Evolutionary conservation across 169 alveolate species (phyloP).

Genomic region (Plasmodium malariae): DNA sequence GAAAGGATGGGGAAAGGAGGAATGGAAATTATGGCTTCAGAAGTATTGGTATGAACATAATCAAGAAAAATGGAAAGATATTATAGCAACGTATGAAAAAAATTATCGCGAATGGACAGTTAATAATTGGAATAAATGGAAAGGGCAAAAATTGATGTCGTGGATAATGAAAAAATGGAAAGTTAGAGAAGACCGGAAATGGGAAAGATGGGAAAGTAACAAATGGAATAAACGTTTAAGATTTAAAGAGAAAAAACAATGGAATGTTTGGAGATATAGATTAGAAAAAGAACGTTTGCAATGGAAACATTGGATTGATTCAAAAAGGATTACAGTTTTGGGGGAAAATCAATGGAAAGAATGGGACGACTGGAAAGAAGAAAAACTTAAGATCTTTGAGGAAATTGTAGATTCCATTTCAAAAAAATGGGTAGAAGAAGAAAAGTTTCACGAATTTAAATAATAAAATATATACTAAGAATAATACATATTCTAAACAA

Average conservation of each 20-base stretch:
- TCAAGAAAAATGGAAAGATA: conserved; percentile 9
- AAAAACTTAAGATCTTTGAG: neutral
- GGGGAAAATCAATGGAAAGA: conserved; percentile 3
- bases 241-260: conserved; percentile 1
- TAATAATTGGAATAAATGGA: conserved; percentile 23
- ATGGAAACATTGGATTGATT: conserved; percentile 3
- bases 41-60: neutral
- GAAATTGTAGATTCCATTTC: neutral
- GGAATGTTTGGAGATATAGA: conserved; percentile 31
- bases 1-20: neutral
- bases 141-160: conserved; percentile 3
- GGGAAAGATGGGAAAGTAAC: conserved; percentile 20
- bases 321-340: neutral
- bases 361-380: conserved; percentile 36
- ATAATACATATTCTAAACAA: too few relatives aligned
- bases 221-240: conserved; percentile 11
- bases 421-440: conserved; percentile 12
- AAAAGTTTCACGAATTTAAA: conserved; percentile 5
- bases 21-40: conserved; percentile 2
- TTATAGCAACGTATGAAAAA: conserved; percentile 8
- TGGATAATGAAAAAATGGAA: conserved; percentile 44
- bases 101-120: neutral
- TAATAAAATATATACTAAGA: too few relatives aligned
- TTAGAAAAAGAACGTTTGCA: neutral
- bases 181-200: conserved; percentile 18